Conservation (phyloP, 805 yeast species). For the Starmerella bombi region DNA sequence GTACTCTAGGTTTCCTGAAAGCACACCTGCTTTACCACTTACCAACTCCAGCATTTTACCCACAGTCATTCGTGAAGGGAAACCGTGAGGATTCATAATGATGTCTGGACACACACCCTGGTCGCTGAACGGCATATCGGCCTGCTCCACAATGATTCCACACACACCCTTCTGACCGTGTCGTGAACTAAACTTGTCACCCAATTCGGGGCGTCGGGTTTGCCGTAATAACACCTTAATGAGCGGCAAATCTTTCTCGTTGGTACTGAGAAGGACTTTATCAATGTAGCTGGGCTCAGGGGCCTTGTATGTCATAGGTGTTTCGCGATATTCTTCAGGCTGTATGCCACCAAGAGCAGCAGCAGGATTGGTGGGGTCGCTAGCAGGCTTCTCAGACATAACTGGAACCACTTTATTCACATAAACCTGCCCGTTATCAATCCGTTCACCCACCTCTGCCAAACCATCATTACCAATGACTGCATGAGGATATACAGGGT, state of each 20-base stretch:
- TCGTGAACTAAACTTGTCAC: constrained; percentile 93
- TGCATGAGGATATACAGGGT: constrained; percentile 71
- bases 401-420: constrained; percentile 83
- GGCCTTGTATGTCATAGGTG: constrained; percentile 82
- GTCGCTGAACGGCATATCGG: constrained; percentile 91
- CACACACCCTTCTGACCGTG: constrained; percentile 99
- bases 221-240: constrained; percentile 86
- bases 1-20: constrained; percentile 80
- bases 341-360: constrained; percentile 29
- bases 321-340: constrained; percentile 55
- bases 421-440: constrained; percentile 86
- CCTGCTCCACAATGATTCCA: constrained; percentile 95
- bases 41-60: constrained; percentile 96
- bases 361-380: constrained; percentile 21
- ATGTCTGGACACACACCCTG: constrained; percentile 88
- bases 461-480: constrained; percentile 89
- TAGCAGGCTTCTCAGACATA: constrained; percentile 43
- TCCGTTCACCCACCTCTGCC: constrained; percentile 87
- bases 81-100: constrained; percentile 98
- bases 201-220: constrained; percentile 93
- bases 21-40: constrained; percentile 94
- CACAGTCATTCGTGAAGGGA: constrained; percentile 99
- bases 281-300: constrained; percentile 94
- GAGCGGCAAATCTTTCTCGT: constrained; percentile 89
- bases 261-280: constrained; percentile 93